Evolutionary conservation across 768 basidiomycete species (phyloP).

Genomic region (Hortiboletus campestris): DNA sequence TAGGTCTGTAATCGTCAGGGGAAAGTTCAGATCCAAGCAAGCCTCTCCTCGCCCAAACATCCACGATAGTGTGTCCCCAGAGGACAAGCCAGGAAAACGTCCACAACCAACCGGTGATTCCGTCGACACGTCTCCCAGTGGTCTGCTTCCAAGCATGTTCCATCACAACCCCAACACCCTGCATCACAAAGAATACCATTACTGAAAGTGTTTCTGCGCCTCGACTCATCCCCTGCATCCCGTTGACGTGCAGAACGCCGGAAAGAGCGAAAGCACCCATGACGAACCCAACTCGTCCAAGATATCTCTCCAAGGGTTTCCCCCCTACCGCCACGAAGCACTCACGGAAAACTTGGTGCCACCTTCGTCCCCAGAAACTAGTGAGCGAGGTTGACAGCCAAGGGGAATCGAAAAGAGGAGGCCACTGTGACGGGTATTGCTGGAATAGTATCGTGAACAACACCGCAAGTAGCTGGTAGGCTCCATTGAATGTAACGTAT

Average conservation of each 20-base stretch:
- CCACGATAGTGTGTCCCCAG: constrained; percentile 49
- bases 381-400: constrained; percentile 57
- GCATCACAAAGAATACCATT: constrained; percentile 55
- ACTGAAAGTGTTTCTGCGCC: constrained; percentile 45
- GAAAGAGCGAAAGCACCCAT: constrained; percentile 62
- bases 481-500: constrained; percentile 43
- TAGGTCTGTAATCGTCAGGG: constrained; percentile 20
- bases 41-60: constrained; percentile 35
- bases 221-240: constrained; percentile 55
- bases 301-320: constrained; percentile 38
- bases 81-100: constrained; percentile 42
- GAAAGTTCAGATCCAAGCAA: constrained; percentile 15
- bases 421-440: constrained; percentile 57
- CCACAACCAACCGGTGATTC: constrained; percentile 54
- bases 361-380: constrained; percentile 61
- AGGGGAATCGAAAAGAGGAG: constrained; percentile 58
- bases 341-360: constrained; percentile 69
- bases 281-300: constrained; percentile 49
- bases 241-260: constrained; percentile 57
- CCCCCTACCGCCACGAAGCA: constrained; percentile 53
- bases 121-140: constrained; percentile 48
- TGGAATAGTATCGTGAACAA: constrained; percentile 45
- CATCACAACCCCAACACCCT: constrained; percentile 49
- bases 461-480: constrained; percentile 43
- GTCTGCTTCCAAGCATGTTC: constrained; percentile 46